Conservation (phyloP, 2,329 filamentous ascomycete species). For the Phialophora chinensis region DNA sequence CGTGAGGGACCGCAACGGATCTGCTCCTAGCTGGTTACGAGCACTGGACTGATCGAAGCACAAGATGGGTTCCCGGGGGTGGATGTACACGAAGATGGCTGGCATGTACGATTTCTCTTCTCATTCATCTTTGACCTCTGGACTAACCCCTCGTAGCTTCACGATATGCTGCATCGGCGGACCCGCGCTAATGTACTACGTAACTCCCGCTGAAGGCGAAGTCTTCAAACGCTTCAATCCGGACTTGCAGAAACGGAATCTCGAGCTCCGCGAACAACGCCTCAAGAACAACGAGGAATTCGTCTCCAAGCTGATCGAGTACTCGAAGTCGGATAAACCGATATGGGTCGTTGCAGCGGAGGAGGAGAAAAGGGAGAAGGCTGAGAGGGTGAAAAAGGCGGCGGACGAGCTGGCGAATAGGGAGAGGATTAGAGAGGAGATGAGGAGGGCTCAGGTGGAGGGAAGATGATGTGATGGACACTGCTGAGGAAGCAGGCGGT, state of each 20-base stretch:
- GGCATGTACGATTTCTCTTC: slow-evolving; percentile 58
- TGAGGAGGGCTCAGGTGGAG: slow-evolving; percentile 45
- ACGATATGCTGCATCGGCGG: slow-evolving; percentile 77
- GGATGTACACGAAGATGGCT: slow-evolving; percentile 70
- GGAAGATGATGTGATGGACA: slow-evolving; percentile 10
- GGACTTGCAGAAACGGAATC: slow-evolving; percentile 84
- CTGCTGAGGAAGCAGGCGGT: background rate
- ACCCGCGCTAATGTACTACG: slow-evolving; percentile 78
- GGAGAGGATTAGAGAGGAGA: slow-evolving; percentile 50
- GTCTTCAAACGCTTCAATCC: slow-evolving; percentile 90
- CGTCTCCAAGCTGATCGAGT: slow-evolving; percentile 80
- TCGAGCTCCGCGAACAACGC: slow-evolving; percentile 76
- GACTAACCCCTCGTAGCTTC: slow-evolving; percentile 61
- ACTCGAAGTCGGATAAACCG: slow-evolving; percentile 87
- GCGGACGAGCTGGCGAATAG: slow-evolving; percentile 45
- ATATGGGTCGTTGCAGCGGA: slow-evolving; percentile 60
- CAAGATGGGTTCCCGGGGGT: slow-evolving; percentile 44
- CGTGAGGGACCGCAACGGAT: background rate
- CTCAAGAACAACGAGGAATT: slow-evolving; percentile 91
- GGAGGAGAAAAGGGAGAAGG: slow-evolving; percentile 46
- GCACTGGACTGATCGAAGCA: background rate
- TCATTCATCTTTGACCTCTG: slow-evolving; percentile 11
- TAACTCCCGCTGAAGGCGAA: slow-evolving; percentile 82
- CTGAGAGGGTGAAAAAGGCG: slow-evolving; percentile 47
- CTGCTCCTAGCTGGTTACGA: background rate